Percentiles rank a stretch among this genome's conserved stretches.
Evolutionary conservation across 2,329 filamentous ascomycete species (phyloP).

Genomic region (Colletotrichum sp.): DNA sequence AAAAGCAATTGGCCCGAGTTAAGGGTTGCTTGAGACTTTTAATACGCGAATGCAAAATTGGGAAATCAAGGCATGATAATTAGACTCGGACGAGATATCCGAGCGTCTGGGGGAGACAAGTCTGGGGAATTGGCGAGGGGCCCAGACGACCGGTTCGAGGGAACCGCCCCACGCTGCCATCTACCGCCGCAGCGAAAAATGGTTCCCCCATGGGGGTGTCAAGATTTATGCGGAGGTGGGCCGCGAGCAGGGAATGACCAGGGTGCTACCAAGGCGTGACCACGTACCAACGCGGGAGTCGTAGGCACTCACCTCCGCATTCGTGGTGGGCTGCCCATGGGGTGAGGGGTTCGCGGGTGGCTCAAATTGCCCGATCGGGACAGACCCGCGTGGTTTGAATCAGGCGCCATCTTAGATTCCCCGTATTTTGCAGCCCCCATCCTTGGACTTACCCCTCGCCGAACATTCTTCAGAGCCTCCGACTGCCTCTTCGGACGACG

Average conservation of each 20-base stretch:
- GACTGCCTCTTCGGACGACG: background rate
- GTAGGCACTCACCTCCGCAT: constrained; percentile 5
- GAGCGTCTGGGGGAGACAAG: background rate
- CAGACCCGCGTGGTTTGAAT: background rate
- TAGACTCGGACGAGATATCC: background rate
- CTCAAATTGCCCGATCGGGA: constrained; percentile 1
- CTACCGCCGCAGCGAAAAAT: background rate
- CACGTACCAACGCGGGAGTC: background rate
- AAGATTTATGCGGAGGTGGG: constrained; percentile 1
- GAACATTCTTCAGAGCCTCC: background rate
- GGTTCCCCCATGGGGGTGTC: background rate
- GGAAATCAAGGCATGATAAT: background rate
- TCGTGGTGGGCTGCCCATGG: background rate
- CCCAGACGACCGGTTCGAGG: background rate
- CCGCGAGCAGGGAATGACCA: background rate
- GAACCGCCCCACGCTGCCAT: background rate
- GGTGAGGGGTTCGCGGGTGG: background rate
- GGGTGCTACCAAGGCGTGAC: background rate
- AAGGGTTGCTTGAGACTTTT: background rate
- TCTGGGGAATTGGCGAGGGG: background rate
- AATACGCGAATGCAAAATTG: background rate
- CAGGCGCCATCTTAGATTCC: background rate
- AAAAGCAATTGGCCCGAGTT: background rate
- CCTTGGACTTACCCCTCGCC: background rate
- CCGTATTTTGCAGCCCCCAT: background rate